These are phyloP conservation scores for Spatholobus suberectus DNA, from an alignment of 306 rosid species.

Conservation along the genomic window DNA sequence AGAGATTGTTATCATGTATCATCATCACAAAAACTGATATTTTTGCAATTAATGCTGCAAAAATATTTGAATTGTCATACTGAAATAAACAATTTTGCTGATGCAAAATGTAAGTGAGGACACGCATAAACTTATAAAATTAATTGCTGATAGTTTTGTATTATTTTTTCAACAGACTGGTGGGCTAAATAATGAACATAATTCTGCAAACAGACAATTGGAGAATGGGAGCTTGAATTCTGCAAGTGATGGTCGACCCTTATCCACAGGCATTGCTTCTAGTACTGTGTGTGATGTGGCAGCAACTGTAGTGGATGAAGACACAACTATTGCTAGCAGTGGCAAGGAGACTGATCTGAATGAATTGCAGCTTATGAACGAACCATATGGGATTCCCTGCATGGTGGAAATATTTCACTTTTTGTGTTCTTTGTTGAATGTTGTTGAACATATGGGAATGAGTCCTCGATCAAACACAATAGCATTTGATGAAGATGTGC, in stretches of 20 bases:
- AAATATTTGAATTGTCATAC: not conserved
- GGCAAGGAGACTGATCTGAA: slow-evolving; percentile 64
- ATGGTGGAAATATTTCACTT: slow-evolving; percentile 96
- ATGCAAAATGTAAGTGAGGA: slow-evolving; percentile 29
- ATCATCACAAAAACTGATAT: not conserved
- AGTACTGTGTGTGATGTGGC: slow-evolving; percentile 41
- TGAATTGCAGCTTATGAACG: slow-evolving; percentile 72
- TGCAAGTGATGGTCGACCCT: slow-evolving; percentile 59
- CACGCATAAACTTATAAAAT: slow-evolving; percentile 2
- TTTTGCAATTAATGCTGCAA: slow-evolving; percentile 15
- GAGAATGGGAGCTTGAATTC: slow-evolving; percentile 76
- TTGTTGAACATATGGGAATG: slow-evolving; percentile 80
- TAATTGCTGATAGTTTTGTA: not conserved
- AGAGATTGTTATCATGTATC: slow-evolving; percentile 1
- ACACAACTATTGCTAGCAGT: slow-evolving; percentile 44
- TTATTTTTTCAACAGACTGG: slow-evolving; percentile 56
- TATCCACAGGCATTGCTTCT: slow-evolving; percentile 58
- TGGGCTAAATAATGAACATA: slow-evolving; percentile 52
- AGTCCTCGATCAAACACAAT: slow-evolving; percentile 78
- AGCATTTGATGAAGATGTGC: slow-evolving; percentile 95
- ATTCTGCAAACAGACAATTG: slow-evolving; percentile 57
- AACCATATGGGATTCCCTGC: slow-evolving; percentile 92
- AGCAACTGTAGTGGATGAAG: slow-evolving; percentile 57
- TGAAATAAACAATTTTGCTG: slow-evolving; percentile 28
- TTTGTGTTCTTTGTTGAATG: slow-evolving; percentile 82